Percentiles rank a stretch among this genome's conserved stretches.
These are phyloP conservation scores for Stachybotrys chartarum DNA, from an alignment of 2,329 filamentous ascomycete species.

Conservation along the genomic window DNA sequence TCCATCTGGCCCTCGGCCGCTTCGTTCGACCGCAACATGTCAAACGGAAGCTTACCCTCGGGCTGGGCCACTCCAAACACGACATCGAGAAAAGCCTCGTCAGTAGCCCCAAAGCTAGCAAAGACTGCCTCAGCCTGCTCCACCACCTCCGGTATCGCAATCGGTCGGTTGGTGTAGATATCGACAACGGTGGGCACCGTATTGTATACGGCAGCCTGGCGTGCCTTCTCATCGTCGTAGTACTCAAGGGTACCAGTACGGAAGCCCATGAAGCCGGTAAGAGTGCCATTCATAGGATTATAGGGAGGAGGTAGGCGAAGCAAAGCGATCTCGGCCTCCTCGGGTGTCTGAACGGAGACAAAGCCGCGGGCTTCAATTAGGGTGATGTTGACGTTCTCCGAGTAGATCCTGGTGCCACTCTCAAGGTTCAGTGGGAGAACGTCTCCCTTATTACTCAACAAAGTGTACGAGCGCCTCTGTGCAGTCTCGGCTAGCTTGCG, in stretches of 20 bases:
- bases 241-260: no score
- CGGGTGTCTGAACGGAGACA: constrained; percentile 15
- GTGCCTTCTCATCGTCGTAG: constrained; percentile 30
- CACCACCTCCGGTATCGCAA: background rate
- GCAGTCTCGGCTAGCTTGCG: constrained; percentile 10
- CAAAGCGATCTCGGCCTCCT: constrained; percentile 6
- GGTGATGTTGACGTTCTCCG: no score
- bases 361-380: constrained; percentile 13
- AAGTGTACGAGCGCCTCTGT: constrained; percentile 13
- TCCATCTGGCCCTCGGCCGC: constrained; percentile 24
- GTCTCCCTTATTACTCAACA: constrained; percentile 6
- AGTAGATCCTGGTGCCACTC: no score
- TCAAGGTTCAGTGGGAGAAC: no score
- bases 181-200: constrained; percentile 32
- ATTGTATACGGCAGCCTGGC: constrained; percentile 25
- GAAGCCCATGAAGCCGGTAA: no score
- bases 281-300: background rate
- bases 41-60: constrained; percentile 27
- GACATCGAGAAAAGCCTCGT: constrained; percentile 35
- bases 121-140: constrained; percentile 19
- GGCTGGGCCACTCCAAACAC: constrained; percentile 25
- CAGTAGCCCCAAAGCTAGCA: constrained; percentile 30
- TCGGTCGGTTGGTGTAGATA: constrained; percentile 11
- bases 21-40: constrained; percentile 32
- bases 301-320: constrained; percentile 19